Evolutionary conservation across 495 filamentous ascomycete genomes (phyloP), one percentile per base, ranked within the genome.

Genomic region (Penicillium riverlandense): DNA sequence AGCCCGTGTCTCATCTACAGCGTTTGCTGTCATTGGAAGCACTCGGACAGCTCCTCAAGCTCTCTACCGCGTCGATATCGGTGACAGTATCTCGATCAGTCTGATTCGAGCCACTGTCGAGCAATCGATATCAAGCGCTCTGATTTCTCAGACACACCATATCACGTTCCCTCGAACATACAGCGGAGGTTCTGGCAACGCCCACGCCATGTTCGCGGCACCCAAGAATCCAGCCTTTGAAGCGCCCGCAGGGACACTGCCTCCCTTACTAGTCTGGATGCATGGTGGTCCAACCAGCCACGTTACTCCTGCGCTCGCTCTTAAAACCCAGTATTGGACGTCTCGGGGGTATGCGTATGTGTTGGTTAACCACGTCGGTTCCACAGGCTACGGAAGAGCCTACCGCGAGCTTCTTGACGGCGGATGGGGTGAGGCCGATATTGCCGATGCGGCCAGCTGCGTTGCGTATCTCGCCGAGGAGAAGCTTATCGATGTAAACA

Each of bases 281-380:
- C 69, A 75, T 47, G 71, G 70, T 40, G 70, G 70, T 6, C 71
- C 71, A 14, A 73, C 69, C 9, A 47, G 41, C n/a, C 54, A 65
- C 41, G 43, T 40, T 5, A 29, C 53, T 7, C 59, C 65, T 0
- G 69, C 59, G 0, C 57, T 76, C n/a, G 35, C 48, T 6, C 47
- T 69, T 35, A 43, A 33, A 1, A 43, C 47, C 6, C 71, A 76
- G 50, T 74, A 71, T 45, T 70, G 50, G 42, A 72, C 72, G 9
- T 63, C 65, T 8, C 55, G 72, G 2, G 71, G 71, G 11, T 76
- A 67, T 45, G 71, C 67, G 27, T 54, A 63, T 36, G 60, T 64
- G 31, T 43, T 55, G 37, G 38, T 74, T 9, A 72, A 76, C 47
- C 67, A 70, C 40, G 61, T 53, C 15, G 72, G 71, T 5, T 65